Evolutionary conservation across 331 rosid genomes (phyloP).

Genomic region (Erythrophleum ivorense): DNA sequence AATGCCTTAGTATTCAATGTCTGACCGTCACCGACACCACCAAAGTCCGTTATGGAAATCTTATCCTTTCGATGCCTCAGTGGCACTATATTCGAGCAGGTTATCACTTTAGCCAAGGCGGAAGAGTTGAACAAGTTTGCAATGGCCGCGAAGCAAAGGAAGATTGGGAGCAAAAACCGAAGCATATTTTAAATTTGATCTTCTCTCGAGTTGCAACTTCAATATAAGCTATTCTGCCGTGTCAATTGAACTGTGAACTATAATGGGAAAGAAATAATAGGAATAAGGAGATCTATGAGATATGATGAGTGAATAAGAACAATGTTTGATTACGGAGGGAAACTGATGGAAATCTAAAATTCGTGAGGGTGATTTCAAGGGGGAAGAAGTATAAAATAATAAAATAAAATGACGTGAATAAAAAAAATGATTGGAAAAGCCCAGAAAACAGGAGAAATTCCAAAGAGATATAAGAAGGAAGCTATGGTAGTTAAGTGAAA

Average conservation of each 20-base stretch:
- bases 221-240: not conserved
- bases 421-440: not conserved
- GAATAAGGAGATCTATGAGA: not conserved
- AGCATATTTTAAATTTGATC: not conserved
- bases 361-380: not conserved
- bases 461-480: not conserved
- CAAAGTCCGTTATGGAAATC: conserved; percentile 70
- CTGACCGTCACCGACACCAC: conserved; percentile 79
- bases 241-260: not conserved
- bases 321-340: no score
- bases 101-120: conserved; percentile 38
- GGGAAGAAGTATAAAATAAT: not conserved
- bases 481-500: not conserved
- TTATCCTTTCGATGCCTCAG: conserved; percentile 56
- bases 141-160: conserved; percentile 7
- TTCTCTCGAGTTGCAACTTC: not conserved
- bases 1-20: conserved; percentile 81
- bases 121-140: conserved; percentile 1
- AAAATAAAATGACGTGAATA: no score
- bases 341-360: no score
- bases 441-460: not conserved
- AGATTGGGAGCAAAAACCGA: conserved; percentile 18
- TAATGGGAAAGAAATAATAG: not conserved
- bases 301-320: no score
- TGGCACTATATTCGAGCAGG: conserved; percentile 71